Percentiles rank a stretch among this genome's conserved stretches.
Evolutionary conservation across 306 rosid genomes (phyloP).

Genomic region (Bauhinia variegata): DNA sequence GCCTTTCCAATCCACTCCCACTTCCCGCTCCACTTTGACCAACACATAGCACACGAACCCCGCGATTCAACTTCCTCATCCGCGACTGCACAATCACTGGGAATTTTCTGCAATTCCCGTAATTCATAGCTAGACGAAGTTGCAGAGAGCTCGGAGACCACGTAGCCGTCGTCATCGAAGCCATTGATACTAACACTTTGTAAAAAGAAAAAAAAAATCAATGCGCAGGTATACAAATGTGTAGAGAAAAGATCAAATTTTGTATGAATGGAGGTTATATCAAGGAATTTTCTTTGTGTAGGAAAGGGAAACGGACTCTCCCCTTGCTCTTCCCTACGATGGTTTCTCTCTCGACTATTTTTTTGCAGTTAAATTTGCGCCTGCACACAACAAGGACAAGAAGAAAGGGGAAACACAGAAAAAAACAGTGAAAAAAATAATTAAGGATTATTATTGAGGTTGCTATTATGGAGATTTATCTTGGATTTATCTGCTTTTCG

Average conservation of each 20-base stretch:
- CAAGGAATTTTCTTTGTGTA: background rate
- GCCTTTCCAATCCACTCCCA: constrained; percentile 33
- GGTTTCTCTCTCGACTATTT: too few relatives aligned
- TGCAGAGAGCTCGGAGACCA: constrained; percentile 91
- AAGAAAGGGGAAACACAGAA: too few relatives aligned
- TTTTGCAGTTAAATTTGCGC: too few relatives aligned
- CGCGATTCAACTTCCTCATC: constrained; percentile 44
- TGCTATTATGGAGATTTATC: too few relatives aligned
- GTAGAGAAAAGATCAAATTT: background rate
- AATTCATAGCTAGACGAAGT: constrained; percentile 73
- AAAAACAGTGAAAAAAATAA: too few relatives aligned
- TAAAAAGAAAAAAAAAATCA: too few relatives aligned
- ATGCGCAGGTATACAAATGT: too few relatives aligned
- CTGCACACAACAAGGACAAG: too few relatives aligned
- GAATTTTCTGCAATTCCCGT: constrained; percentile 42
- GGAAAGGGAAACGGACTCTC: background rate
- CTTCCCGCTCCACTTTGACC: constrained; percentile 36
- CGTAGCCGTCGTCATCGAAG: constrained; percentile 53
- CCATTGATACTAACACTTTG: constrained; percentile 44
- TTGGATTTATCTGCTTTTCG: too few relatives aligned
- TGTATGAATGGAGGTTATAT: constrained; percentile 29
- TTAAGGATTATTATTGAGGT: too few relatives aligned
- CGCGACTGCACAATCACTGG: constrained; percentile 48
- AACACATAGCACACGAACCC: constrained; percentile 48
- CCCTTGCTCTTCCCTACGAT: too few relatives aligned